A percentile compares a stretch with the other conserved stretches of the same genome.
phyloP scores from a whole-genome alignment of 2,329 filamentous ascomycete genomes.

The Botrytis sinoallii region DNA sequence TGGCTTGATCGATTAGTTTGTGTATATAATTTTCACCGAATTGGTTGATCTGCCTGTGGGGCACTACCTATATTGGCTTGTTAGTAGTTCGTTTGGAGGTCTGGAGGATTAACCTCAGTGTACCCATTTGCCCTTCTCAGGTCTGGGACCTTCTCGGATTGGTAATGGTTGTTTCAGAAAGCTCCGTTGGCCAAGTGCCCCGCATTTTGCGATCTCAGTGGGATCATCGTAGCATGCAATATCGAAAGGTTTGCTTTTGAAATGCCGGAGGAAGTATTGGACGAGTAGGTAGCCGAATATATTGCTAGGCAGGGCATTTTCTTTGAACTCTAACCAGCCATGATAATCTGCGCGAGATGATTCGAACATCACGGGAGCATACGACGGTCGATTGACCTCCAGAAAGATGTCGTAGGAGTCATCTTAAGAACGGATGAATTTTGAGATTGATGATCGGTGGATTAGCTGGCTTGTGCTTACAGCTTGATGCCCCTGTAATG shows the following conservation, averaged over 20 bases:
- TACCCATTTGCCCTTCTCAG: constrained; percentile 27
- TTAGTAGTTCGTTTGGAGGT: neutral
- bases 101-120: neutral
- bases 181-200: constrained; percentile 20
- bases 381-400: neutral
- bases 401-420: neutral
- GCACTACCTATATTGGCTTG: constrained; percentile 26
- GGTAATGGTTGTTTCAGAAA: constrained; percentile 25
- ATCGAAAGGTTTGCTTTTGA: constrained; percentile 28
- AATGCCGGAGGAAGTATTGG: constrained; percentile 26
- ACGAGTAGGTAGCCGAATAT: constrained; percentile 29
- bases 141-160: constrained; percentile 26
- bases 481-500: constrained; percentile 1
- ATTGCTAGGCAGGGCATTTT: constrained; percentile 30
- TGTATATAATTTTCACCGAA: constrained; percentile 27
- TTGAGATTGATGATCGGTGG: constrained; percentile 27
- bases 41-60: constrained; percentile 28
- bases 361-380: neutral
- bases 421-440: neutral
- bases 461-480: constrained; percentile 31
- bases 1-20: constrained; percentile 10
- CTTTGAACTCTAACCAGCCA: constrained; percentile 29
- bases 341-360: constrained; percentile 26
- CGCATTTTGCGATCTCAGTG: constrained; percentile 30
- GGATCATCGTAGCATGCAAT: constrained; percentile 26